These are phyloP conservation scores for Punica granatum DNA, from an alignment of 345 rosid genomes.

Conservation along the genomic window DNA sequence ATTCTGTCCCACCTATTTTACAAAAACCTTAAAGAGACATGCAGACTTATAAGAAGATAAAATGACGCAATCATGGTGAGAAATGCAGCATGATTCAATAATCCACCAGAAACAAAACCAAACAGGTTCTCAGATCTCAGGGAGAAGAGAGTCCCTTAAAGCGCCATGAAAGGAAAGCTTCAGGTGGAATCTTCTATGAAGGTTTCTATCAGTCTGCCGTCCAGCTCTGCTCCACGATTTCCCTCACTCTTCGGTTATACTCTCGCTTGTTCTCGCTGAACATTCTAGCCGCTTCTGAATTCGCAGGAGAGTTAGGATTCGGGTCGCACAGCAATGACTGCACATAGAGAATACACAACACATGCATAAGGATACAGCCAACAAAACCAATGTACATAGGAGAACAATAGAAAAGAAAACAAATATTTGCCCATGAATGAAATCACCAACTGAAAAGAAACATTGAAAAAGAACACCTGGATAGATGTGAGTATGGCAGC, in stretches of 20 bases:
- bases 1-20: constrained; percentile 1
- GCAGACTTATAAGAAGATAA: neutral
- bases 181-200: neutral
- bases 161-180: neutral
- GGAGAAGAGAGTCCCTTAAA: neutral
- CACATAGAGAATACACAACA: neutral
- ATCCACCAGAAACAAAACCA: constrained; percentile 3
- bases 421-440: neutral
- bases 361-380: neutral
- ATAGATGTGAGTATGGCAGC: constrained; percentile 82
- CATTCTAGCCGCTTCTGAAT: constrained; percentile 98
- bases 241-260: constrained; percentile 84
- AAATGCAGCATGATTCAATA: neutral
- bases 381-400: no score
- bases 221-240: constrained; percentile 92
- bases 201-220: constrained; percentile 54
- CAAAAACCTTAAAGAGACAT: constrained; percentile 1
- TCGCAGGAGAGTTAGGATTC: constrained; percentile 94
- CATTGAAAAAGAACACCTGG: constrained; percentile 37
- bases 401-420: neutral
- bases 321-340: constrained; percentile 97
- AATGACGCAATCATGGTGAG: neutral
- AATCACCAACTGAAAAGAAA: neutral
- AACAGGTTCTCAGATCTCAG: neutral
- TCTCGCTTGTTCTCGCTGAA: constrained; percentile 91